phyloP scores from a whole-genome alignment of 768 basidiomycete genomes.

The Xerocomellus chrysenteron region DNA sequence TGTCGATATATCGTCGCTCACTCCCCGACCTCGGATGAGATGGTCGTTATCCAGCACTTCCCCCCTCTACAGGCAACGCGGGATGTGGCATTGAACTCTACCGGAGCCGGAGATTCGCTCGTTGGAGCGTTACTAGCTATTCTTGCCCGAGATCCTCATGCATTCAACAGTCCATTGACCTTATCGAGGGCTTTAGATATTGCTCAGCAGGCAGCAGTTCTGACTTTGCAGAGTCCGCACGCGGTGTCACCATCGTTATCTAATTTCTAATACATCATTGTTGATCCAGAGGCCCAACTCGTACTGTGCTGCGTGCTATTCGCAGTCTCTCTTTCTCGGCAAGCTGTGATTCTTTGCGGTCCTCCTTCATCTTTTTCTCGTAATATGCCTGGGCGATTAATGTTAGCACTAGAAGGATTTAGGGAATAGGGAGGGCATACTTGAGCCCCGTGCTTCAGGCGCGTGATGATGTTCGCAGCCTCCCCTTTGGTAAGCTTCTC shows the following conservation, averaged over 20 bases:
- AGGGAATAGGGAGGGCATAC: conserved; percentile 35
- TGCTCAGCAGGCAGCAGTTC: conserved; percentile 64
- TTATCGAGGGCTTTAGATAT: conserved; percentile 46
- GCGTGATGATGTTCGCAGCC: conserved; percentile 75
- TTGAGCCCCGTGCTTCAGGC: conserved; percentile 73
- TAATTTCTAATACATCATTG: conserved; percentile 7
- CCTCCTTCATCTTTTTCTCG: conserved; percentile 48
- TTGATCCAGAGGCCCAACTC: conserved; percentile 54
- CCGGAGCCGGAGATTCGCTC: conserved; percentile 90
- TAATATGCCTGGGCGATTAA: conserved; percentile 46
- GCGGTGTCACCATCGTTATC: conserved; percentile 65
- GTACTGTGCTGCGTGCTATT: conserved; percentile 52
- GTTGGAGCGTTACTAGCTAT: conserved; percentile 80
- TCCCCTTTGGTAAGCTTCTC: conserved; percentile 68
- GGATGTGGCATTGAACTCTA: conserved; percentile 60
- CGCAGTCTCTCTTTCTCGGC: conserved; percentile 51
- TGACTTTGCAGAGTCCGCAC: conserved; percentile 54
- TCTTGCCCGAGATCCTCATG: conserved; percentile 43
- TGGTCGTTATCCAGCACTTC: conserved; percentile 72
- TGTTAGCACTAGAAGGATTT: neutral
- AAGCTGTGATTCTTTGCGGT: conserved; percentile 34
- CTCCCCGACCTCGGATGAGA: conserved; percentile 43
- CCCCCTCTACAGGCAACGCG: conserved; percentile 48
- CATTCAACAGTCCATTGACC: conserved; percentile 45
- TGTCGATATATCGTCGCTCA: conserved; percentile 53